Percentiles rank a stretch among this genome's conserved stretches.
These are phyloP conservation scores for Epicoccum sorghinum DNA, from an alignment of 2,329 filamentous ascomycete genomes.

Conservation along the genomic window DNA sequence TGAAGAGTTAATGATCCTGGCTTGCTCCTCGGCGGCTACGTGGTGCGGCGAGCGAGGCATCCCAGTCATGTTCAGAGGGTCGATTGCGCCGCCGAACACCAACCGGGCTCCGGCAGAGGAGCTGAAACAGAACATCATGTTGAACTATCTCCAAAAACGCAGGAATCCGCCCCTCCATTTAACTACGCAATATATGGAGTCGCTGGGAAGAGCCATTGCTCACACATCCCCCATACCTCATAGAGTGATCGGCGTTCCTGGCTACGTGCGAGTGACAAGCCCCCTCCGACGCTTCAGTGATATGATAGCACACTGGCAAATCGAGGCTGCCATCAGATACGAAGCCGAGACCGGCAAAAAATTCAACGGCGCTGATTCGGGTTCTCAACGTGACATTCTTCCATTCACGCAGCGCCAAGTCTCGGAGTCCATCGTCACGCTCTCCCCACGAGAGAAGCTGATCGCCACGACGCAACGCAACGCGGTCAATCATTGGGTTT, in stretches of 20 bases:
- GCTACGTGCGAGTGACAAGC: slow-evolving; percentile 65
- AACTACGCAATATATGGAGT: slow-evolving; percentile 50
- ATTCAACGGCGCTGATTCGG: slow-evolving; percentile 39
- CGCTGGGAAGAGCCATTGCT: slow-evolving; percentile 51
- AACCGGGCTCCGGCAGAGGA: slow-evolving; percentile 19
- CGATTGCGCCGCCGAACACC: slow-evolving; percentile 27
- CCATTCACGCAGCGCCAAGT: slow-evolving; percentile 59
- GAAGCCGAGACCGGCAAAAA: slow-evolving; percentile 56
- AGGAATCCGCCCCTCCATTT: slow-evolving; percentile 45
- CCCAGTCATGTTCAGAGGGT: slow-evolving; percentile 58
- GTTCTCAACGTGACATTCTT: slow-evolving; percentile 51
- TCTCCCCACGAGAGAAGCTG: slow-evolving; percentile 53
- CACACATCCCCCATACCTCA: slow-evolving; percentile 58
- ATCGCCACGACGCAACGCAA: slow-evolving; percentile 47
- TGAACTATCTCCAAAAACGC: slow-evolving; percentile 46
- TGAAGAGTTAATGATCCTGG: slow-evolving; percentile 61
- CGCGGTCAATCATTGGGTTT: slow-evolving; percentile 56
- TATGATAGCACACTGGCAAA: slow-evolving; percentile 68
- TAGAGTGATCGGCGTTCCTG: slow-evolving; percentile 56
- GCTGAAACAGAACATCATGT: slow-evolving; percentile 43
- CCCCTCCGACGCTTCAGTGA: slow-evolving; percentile 67
- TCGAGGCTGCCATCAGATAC: slow-evolving; percentile 65
- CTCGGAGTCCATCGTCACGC: slow-evolving; percentile 55
- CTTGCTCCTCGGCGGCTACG: slow-evolving; percentile 55
- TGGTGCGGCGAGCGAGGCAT: slow-evolving; percentile 61